These are phyloP conservation scores for Pythium biforme DNA, from an alignment of 352 stramenopile species.

Conservation along the genomic window DNA sequence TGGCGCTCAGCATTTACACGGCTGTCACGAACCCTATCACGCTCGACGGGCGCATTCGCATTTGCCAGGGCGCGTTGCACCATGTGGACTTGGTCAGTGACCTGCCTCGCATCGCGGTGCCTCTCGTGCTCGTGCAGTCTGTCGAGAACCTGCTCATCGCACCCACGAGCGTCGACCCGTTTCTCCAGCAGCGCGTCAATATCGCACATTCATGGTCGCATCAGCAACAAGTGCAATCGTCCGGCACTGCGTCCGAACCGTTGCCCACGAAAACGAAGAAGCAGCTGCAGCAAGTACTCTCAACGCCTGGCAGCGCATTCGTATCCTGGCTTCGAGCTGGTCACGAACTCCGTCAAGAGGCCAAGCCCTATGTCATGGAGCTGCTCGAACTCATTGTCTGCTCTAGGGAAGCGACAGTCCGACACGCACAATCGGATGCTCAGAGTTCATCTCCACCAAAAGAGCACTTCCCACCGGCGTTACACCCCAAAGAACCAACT, in stretches of 20 bases:
- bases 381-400: slow-evolving; percentile 80
- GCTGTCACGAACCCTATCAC: slow-evolving; percentile 91
- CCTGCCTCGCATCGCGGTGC: slow-evolving; percentile 57
- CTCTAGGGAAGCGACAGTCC: slow-evolving; percentile 29
- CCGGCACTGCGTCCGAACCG: slow-evolving; percentile 31
- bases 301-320: slow-evolving; percentile 64
- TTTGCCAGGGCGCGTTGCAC: slow-evolving; percentile 77
- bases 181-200: slow-evolving; percentile 77
- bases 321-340: slow-evolving; percentile 87
- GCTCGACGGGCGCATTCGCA: slow-evolving; percentile 79
- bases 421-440: too few relatives aligned
- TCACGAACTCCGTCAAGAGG: slow-evolving; percentile 88
- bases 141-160: slow-evolving; percentile 88
- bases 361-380: slow-evolving; percentile 76
- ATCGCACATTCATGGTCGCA: slow-evolving; percentile 79
- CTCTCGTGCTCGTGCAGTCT: slow-evolving; percentile 86
- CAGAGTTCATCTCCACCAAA: background rate
- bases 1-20: slow-evolving; percentile 92
- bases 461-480: background rate
- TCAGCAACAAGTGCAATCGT: slow-evolving; percentile 36
- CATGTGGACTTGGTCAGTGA: slow-evolving; percentile 66
- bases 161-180: slow-evolving; percentile 88
- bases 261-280: slow-evolving; percentile 49
- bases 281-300: slow-evolving; percentile 54
- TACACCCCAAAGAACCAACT: background rate